Percentiles rank a stretch among this genome's conserved stretches.
Evolutionary conservation across 495 filamentous ascomycete species (phyloP).

Genomic region (Aspergillus campestris): DNA sequence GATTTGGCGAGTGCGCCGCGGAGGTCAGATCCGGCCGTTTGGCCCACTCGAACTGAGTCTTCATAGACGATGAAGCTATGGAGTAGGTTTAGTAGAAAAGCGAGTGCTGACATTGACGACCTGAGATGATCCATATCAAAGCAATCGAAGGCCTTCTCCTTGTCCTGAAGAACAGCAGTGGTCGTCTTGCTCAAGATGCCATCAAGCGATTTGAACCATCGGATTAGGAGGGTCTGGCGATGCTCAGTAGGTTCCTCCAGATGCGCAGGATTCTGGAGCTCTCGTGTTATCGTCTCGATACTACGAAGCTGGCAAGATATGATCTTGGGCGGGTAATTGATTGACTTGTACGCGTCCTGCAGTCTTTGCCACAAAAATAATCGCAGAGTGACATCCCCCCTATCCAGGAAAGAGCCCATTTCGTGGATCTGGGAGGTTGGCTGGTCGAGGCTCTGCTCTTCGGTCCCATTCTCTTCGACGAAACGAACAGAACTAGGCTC

Average conservation of each 20-base stretch:
- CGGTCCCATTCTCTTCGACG: conserved; percentile 8
- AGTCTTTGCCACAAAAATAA: conserved; percentile 83
- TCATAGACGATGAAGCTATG: conserved; percentile 74
- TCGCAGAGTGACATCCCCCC: conserved; percentile 69
- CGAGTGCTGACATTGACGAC: conserved; percentile 58
- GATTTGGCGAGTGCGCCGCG: conserved; percentile 37
- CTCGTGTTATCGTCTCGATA: conserved; percentile 69
- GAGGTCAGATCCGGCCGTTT: conserved; percentile 37
- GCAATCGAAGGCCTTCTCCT: conserved; percentile 67
- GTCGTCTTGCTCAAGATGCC: conserved; percentile 62
- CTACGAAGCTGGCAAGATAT: conserved; percentile 77
- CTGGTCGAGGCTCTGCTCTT: conserved; percentile 8
- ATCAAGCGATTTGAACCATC: conserved; percentile 69
- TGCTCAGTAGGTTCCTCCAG: conserved; percentile 48
- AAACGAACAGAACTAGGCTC: conserved; percentile 56
- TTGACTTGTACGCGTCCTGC: conserved; percentile 74
- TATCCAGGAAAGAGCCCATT: conserved; percentile 74
- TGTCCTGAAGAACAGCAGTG: conserved; percentile 52
- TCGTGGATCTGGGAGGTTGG: conserved; percentile 46
- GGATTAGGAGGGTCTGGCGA: conserved; percentile 58
- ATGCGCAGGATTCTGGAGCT: conserved; percentile 59
- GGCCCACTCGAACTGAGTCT: conserved; percentile 69
- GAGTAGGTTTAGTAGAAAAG: conserved; percentile 58
- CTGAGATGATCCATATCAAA: conserved; percentile 69
- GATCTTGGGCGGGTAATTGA: conserved; percentile 76